Conservation (phyloP, 2,329 filamentous ascomycete genomes). For the Epichloe elymi region DNA sequence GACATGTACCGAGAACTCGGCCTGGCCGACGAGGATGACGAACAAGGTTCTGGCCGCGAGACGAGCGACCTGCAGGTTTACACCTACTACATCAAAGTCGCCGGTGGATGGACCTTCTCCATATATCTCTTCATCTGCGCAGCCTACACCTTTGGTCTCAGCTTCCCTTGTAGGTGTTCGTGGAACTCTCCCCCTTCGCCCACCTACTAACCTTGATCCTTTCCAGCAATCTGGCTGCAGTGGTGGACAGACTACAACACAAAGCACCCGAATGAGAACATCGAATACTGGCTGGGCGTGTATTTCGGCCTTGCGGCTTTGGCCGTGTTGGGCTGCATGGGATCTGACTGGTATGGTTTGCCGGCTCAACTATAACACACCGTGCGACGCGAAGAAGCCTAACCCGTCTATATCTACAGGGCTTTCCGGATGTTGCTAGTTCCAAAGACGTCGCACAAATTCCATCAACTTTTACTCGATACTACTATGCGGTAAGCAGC, state of each 20-base stretch:
- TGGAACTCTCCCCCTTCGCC: too few relatives aligned
- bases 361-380: neutral
- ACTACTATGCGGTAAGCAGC: conserved; percentile 17
- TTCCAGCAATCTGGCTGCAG: conserved; percentile 13
- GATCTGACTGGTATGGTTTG: conserved; percentile 8
- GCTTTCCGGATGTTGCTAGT: conserved; percentile 14
- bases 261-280: conserved; percentile 7
- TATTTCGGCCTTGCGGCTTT: conserved; percentile 9
- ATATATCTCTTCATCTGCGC: conserved; percentile 10
- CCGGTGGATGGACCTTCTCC: conserved; percentile 6
- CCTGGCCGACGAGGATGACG: conserved; percentile 8
- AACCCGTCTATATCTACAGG: neutral
- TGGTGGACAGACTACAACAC: conserved; percentile 13
- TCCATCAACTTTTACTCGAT: conserved; percentile 12
- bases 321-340: conserved; percentile 7
- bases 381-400: neutral
- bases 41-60: conserved; percentile 3
- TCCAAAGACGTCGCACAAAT: conserved; percentile 14
- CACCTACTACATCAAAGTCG: conserved; percentile 10
- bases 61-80: conserved; percentile 10
- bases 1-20: conserved; percentile 9
- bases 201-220: neutral
- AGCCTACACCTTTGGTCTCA: conserved; percentile 10
- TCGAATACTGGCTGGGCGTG: conserved; percentile 12
- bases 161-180: conserved; percentile 9